Evolutionary conservation across 2,329 filamentous ascomycete genomes (phyloP), one percentile per base, ranked within the genome.

Genomic region (Fusarium floridanum): DNA sequence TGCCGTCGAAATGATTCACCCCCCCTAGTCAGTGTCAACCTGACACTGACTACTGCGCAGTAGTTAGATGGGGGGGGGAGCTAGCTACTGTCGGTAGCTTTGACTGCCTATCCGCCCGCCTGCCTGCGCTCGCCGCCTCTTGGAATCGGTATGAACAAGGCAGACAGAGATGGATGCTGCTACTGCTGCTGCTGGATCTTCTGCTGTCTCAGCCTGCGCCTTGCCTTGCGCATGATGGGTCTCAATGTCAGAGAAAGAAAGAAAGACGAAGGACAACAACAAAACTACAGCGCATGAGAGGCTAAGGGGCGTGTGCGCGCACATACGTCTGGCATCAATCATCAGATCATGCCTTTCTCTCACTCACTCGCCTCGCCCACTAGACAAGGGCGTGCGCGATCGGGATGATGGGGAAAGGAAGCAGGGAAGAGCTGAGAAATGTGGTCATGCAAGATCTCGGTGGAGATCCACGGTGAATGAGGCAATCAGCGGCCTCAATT

Each of bases 341-440:
- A 43, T 71, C 72, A 73, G 55, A 32, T 71, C 69, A 61, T 39
- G 43, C 27, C 36, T 45, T 56, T 22, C 41, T 29, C 62, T 57
- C 56, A 57, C 56, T 53, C 5, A 29, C 48, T 17, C 20, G 32
- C 66, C 56, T 53, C 10, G 29, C 56, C 20, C 20, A 37, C 66
- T 39, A 16, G 39, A 32, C 32, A 56, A 22, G 68, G 55, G 56
- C 48, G 32, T 67, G 68, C 67, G 56, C 32, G 34, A 61, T 61
- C 20, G 37, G 45, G 29, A 37, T n/a, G 56, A 29, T 48, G 43
- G 29, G 48, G 29, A 66, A 24, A 29, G 12, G 17, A 29, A 53
- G 32, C 36, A 37, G 32, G 64, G 37, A 57, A 45, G 55, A 39
- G 59, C 27, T 61, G 24, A 61, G 59, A 70, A 20, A 55, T 55